Evolutionary conservation across 805 yeast genomes (phyloP), one percentile per base, ranked within the genome.

Genomic region (Metschnikowia anglica): DNA sequence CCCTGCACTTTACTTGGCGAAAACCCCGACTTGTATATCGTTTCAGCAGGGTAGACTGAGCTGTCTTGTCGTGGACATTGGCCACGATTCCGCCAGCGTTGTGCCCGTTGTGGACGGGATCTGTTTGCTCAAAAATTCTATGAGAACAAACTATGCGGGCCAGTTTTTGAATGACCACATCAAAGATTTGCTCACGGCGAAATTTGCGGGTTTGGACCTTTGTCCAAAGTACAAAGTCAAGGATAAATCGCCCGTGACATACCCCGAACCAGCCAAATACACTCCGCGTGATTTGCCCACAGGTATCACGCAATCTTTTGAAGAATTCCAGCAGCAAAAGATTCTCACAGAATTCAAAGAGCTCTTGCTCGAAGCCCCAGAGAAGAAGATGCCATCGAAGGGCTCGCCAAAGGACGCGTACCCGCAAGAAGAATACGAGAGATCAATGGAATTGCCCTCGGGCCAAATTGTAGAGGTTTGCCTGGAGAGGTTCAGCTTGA

Each of bases 1-100:
- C 52, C 90, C 93, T 28, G 97, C 95, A 0, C 79, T 87, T 44
- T 90, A 83, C 59, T 61, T 87, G 18, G 89, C 87, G 11, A 83
- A 88, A 44, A 74, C 83, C 7, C 91, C 97, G n/a, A 83, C 95
- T 0, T 85, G 95, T 66, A 81, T 85, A 1, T 81, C 96, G 1
- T 90, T 90, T 65, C 89, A 91, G 9, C 84, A 85, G 50, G 96
- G 96, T 3, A 75, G 95, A 59, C 89, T 95, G 34, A 84, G 83
- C 47, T 88, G 95, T 60, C 68, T 88, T 24, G 88, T 88, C 29
- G 91, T 88, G 29, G 96, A 88, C 61, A 65, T 87, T 29, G 96
- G 96, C 5, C 93, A 86, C 58, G 90, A 85, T 58, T 67, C 82
- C 2, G 71, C 77, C 15, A 80, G 88, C 47, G 90, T 82, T 1